Evolutionary conservation across 257 asterid species (phyloP).

Genomic region (Oldenlandia corymbosa): DNA sequence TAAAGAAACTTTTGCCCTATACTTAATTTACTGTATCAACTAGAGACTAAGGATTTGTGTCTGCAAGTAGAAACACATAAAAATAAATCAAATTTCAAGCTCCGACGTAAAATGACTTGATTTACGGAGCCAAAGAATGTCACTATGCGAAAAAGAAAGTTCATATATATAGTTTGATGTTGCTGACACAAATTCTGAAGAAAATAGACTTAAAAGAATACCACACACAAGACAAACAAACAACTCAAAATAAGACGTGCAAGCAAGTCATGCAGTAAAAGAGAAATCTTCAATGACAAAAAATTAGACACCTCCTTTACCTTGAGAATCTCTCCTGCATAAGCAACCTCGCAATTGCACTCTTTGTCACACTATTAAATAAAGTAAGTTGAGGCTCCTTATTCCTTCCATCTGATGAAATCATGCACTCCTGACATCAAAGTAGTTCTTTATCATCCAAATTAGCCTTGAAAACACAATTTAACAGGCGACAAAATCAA

Average conservation of each 20-base stretch:
- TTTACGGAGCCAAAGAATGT: background rate
- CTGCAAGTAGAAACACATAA: background rate
- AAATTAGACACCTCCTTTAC: conserved; percentile 32
- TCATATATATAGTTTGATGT: background rate
- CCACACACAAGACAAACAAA: background rate
- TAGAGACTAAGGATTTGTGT: background rate
- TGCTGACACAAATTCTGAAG: background rate
- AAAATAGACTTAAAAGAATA: background rate
- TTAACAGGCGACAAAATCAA: background rate
- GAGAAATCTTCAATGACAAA: background rate
- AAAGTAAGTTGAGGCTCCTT: conserved; percentile 29
- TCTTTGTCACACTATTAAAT: conserved; percentile 49
- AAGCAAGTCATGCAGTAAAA: no score
- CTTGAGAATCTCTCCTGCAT: conserved; percentile 70
- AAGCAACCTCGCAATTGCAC: conserved; percentile 59
- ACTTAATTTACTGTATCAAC: background rate
- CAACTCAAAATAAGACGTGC: no score
- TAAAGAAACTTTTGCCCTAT: background rate
- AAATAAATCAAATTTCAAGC: background rate
- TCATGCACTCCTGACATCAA: conserved; percentile 25
- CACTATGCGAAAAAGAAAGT: no score
- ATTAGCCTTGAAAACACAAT: conserved; percentile 1
- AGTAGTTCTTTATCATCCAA: conserved; percentile 1
- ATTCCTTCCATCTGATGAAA: conserved; percentile 26
- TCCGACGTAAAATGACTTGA: background rate